Base-by-base conservation (phyloP, 345 rosid genomes). In the Streptanthus diversifolius region DNA sequence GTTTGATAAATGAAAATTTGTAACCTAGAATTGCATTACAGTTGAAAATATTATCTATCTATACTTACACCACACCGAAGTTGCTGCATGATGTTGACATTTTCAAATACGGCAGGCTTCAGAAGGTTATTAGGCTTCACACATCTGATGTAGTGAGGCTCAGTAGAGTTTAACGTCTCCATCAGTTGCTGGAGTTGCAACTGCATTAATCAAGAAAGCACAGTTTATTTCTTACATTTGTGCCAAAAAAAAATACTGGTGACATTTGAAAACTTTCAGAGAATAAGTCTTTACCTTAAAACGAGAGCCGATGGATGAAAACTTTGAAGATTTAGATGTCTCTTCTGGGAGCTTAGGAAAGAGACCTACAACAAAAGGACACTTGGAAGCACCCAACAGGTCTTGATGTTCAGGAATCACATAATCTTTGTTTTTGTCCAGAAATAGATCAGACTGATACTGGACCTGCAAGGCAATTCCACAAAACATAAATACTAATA, bases 341-440 rank as follows among this genome's bases (percentile, higher is more conserved):
- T 93, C 98, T 79, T 88, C 98, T 3, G 95, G 96, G 56, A 81
- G 89, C 76, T 77, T 86, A 72, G 99, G 97, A 74, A 95, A 93
- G 77, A 95, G 97, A 62, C 96, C 92, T 7, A 90, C 86, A 0
- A 95, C 99, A 54, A 95, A 95, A 70, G 88, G 36, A 82, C 99
- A 91, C 53, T 81, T 81, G 56, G 99, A 91, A 66, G 85, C 87
- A 64, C 84, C 63, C 77, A 93, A 72, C 81, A 93, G 80, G 59
- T 93, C 99, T 77, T 93, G 99, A 80, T 93, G 95, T 78, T 91
- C 99, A 1, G 96, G 86, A 72, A 93, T 93, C 51, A 89, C 96
- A 63, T 93, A 93, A 59, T 91, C 98, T 80, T 95, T 95, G 92
- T 95, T 95, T 78, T 95, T 95, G 81, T 95, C 99, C 81, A 95